Conservation (phyloP, 176 grass and related monocot genomes). For the Triticum aestivum region IWGSC_CS_RefSeq_v2.1 NC_057798.1:98388611-98389110, state of each 20-base stretch:
- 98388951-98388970: not conserved
- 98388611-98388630: not conserved
- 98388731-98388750: not conserved
- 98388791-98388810: not conserved
- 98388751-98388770: not conserved
- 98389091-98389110: not conserved
- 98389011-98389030: not conserved
- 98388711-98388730: not conserved
- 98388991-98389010: not conserved
- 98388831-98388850: not conserved
- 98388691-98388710: not conserved
- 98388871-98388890: not conserved
- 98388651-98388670: not conserved
- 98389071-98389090: not conserved
- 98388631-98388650: not conserved
- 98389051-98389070: not conserved
- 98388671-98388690: not conserved
- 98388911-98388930: not conserved
- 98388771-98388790: not conserved
- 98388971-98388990: not conserved
- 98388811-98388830: not conserved
- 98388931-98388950: not conserved
- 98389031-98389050: not conserved
- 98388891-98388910: not conserved
- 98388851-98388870: not conserved